Percentiles rank a stretch among this genome's conserved stretches.
phyloP scores from a whole-genome alignment of 2,329 filamentous ascomycete genomes.

The Pezicula carpinea region DNA sequence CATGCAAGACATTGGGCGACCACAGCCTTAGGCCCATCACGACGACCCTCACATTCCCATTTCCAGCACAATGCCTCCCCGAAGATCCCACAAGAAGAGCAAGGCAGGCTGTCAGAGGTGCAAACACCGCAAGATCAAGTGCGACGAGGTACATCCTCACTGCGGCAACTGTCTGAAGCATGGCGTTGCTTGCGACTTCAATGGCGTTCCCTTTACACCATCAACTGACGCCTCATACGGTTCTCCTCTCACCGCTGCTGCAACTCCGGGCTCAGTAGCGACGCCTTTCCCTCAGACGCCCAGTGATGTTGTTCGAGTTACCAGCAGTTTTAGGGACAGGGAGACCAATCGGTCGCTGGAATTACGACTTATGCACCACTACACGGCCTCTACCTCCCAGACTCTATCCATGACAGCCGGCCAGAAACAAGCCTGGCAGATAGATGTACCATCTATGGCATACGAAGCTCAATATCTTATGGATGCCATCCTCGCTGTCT shows the following conservation, averaged over 20 bases:
- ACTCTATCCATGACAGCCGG: conserved; percentile 49
- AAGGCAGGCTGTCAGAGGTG: conserved; percentile 62
- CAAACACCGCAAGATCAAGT: conserved; percentile 68
- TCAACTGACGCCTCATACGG: neutral
- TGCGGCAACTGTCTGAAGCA: conserved; percentile 66
- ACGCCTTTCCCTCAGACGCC: conserved; percentile 19
- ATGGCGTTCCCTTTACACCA: conserved; percentile 30
- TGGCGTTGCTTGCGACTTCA: conserved; percentile 62
- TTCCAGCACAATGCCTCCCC: conserved; percentile 48
- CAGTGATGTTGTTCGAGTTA: conserved; percentile 11
- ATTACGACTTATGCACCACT: conserved; percentile 60
- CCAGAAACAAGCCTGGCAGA: conserved; percentile 54
- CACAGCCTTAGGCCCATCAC: conserved; percentile 5
- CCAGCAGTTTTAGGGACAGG: conserved; percentile 9
- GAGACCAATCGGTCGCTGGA: conserved; percentile 37
- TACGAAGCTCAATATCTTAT: conserved; percentile 57
- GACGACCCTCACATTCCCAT: conserved; percentile 2
- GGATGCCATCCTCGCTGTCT: conserved; percentile 60
- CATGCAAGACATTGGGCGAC: neutral
- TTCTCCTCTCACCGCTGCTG: conserved; percentile 3
- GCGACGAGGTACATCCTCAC: conserved; percentile 60
- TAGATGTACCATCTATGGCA: conserved; percentile 55
- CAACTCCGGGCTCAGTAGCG: conserved; percentile 12
- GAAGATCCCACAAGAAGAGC: conserved; percentile 66
- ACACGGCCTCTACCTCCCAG: conserved; percentile 54